Percentiles rank a stretch among this genome's conserved stretches.
phyloP scores from a whole-genome alignment of 768 basidiomycete genomes.

The Mycena haematopus region DNA sequence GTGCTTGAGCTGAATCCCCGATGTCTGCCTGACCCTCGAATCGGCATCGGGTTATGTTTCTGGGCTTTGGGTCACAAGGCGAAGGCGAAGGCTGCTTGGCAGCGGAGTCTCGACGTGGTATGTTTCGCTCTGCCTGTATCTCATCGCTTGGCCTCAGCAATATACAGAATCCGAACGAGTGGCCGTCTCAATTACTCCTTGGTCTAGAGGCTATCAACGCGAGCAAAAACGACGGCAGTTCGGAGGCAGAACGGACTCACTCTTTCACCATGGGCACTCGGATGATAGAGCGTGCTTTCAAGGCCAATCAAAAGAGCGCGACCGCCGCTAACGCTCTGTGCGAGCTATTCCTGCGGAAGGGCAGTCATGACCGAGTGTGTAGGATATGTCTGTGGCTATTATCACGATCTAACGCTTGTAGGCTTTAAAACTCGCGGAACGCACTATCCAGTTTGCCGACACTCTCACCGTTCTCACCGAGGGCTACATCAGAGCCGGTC shows the following conservation, averaged over 20 bases:
- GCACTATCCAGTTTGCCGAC: slow-evolving; percentile 93
- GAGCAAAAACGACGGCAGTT: slow-evolving; percentile 72
- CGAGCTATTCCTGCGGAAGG: slow-evolving; percentile 78
- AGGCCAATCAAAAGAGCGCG: slow-evolving; percentile 76
- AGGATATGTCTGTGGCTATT: background rate
- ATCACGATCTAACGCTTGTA: slow-evolving; percentile 34
- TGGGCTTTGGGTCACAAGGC: slow-evolving; percentile 88
- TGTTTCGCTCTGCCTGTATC: slow-evolving; percentile 37
- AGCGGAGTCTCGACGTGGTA: slow-evolving; percentile 85
- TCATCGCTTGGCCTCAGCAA: slow-evolving; percentile 2
- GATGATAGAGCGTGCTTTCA: slow-evolving; percentile 80
- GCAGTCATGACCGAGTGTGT: slow-evolving; percentile 64
- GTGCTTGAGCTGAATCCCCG: slow-evolving; percentile 79
- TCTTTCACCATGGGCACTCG: slow-evolving; percentile 72
- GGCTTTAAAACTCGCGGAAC: slow-evolving; percentile 93
- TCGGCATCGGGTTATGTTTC: slow-evolving; percentile 93
- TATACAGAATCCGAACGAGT: slow-evolving; percentile 74
- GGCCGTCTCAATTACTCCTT: slow-evolving; percentile 81
- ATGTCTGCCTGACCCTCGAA: slow-evolving; percentile 90
- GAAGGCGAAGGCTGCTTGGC: slow-evolving; percentile 89
- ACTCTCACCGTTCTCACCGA: slow-evolving; percentile 85
- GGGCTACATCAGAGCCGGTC: slow-evolving; percentile 83
- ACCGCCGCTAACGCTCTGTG: slow-evolving; percentile 86
- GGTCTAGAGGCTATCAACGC: slow-evolving; percentile 88
- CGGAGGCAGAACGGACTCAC: slow-evolving; percentile 67